Base-by-base conservation (phyloP, 371 early-diverging fungal species). In the Haplosporangium sp. region DNA sequence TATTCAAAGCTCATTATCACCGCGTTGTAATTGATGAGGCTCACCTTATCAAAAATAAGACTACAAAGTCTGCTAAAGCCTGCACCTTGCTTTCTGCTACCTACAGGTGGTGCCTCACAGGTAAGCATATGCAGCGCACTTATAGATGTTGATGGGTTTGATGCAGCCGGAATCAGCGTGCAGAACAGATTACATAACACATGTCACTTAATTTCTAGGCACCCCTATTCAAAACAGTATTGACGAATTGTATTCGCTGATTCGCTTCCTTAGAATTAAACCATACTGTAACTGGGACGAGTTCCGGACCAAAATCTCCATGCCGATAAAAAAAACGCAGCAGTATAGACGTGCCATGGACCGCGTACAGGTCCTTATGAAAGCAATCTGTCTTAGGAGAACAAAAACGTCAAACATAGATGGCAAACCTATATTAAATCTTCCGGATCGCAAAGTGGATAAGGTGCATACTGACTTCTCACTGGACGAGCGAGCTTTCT, bases 11-110 rank as follows among this genome's bases (percentile, higher is more conserved):
- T 9, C 39, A 72, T 17, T 91, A 85, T 58, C 87, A 90, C 57
- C 84, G 90, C 34, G 69, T 96, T 52, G 88, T 97, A 27, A 75
- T 97, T 40, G 98, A 98, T 83, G 98, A 98, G 84, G 97, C 96
- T 4, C 98, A 98, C 72, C 79, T 89, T 27, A 94, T 98, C 55
- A 94, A 94, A 74, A 96, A 96, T 83, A 85, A 86, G 44, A 83
- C 82, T 17, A 94, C 97, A 1, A 84, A 88, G 15, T 75, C 92
- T 3, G 89, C 93, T 11, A 68, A 82, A 45, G 90, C 93, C 4
- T 90, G 95, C 55, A 84, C 86, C 38, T 71, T 74, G 27, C 65
- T 97, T 3, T 67, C 77, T 4, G 85, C 94, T 3, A 77, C 79
- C 34, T 91, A 93, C 56, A 86, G 96, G 57, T 96, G 96, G 94